Conservation (phyloP, 371 early-diverging fungal genomes). For the Entomophthora muscae region DNA sequence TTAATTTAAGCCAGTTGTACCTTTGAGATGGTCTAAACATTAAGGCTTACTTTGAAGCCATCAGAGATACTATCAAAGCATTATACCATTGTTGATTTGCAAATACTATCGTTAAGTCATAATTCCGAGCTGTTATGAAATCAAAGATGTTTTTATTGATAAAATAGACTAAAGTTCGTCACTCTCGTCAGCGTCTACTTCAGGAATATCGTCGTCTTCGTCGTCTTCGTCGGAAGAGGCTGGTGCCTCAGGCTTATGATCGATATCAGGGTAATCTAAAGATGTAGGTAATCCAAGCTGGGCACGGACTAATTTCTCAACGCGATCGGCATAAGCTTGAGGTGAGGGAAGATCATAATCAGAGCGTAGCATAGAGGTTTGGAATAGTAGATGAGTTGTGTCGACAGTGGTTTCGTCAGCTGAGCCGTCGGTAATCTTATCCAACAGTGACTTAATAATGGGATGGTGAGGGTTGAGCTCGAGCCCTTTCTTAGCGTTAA, state of each 20-base stretch:
- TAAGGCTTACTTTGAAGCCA: no score
- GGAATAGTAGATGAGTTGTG: conserved; percentile 1
- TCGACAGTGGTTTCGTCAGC: conserved; percentile 17
- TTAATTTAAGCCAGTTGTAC: no score
- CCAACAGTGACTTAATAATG: conserved; percentile 32
- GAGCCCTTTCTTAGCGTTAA: conserved; percentile 46
- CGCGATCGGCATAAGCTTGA: conserved; percentile 8
- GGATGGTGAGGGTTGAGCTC: conserved; percentile 76
- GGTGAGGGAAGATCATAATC: conserved; percentile 9
- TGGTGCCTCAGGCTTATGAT: conserved; percentile 17
- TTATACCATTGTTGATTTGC: neutral
- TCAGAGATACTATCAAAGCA: no score
- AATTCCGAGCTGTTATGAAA: neutral
- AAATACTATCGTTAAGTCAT: neutral
- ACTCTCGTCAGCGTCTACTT: conserved; percentile 19
- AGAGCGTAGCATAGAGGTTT: conserved; percentile 8
- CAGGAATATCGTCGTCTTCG: conserved; percentile 15
- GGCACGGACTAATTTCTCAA: conserved; percentile 7
- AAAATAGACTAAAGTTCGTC: conserved; percentile 9
- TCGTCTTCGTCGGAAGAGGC: conserved; percentile 17
- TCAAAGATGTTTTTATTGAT: conserved; percentile 12
- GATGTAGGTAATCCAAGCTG: neutral
- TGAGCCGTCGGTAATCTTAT: conserved; percentile 19
- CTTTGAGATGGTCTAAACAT: no score
- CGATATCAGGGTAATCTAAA: conserved; percentile 31